phyloP scores from a whole-genome alignment of 768 basidiomycete species.

The Mycena belliarum region DNA sequence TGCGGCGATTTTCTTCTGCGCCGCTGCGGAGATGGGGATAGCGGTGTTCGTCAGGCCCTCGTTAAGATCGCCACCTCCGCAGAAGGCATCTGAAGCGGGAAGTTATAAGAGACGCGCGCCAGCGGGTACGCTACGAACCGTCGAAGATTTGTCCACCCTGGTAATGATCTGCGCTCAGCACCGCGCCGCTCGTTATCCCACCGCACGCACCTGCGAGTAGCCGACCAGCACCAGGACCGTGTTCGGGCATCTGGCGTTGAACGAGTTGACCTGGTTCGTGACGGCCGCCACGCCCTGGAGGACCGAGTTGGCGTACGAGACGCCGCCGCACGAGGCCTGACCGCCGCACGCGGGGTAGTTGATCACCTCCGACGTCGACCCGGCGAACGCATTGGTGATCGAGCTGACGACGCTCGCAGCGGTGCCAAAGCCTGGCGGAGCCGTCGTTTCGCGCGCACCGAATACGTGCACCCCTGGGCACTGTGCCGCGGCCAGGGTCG shows the following conservation, averaged over 20 bases:
- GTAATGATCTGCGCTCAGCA: no score
- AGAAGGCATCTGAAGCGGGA: conserved; percentile 25
- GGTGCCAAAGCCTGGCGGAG: conserved; percentile 33
- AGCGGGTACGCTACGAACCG: neutral
- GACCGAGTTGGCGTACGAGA: conserved; percentile 34
- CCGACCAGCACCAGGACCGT: conserved; percentile 35
- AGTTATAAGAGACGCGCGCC: no score
- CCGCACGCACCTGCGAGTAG: conserved; percentile 31
- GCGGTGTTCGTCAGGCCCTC: conserved; percentile 32
- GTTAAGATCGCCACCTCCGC: conserved; percentile 35
- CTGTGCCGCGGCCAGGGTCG: conserved; percentile 16
- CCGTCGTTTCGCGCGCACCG: conserved; percentile 37
- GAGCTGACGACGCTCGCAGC: conserved; percentile 29
- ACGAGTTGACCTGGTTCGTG: conserved; percentile 31
- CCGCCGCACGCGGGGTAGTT: conserved; percentile 39
- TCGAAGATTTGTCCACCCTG: conserved; percentile 37
- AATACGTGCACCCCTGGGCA: conserved; percentile 37
- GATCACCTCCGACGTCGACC: conserved; percentile 34
- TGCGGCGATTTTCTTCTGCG: conserved; percentile 33
- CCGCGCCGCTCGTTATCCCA: neutral
- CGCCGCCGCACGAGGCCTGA: conserved; percentile 32
- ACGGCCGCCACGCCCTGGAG: conserved; percentile 33
- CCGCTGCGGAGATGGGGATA: conserved; percentile 30
- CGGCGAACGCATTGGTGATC: conserved; percentile 29
- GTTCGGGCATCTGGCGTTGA: conserved; percentile 33